These are phyloP conservation scores for Lepraria neglecta DNA, from an alignment of 495 filamentous ascomycete species.

Conservation along the genomic window DNA sequence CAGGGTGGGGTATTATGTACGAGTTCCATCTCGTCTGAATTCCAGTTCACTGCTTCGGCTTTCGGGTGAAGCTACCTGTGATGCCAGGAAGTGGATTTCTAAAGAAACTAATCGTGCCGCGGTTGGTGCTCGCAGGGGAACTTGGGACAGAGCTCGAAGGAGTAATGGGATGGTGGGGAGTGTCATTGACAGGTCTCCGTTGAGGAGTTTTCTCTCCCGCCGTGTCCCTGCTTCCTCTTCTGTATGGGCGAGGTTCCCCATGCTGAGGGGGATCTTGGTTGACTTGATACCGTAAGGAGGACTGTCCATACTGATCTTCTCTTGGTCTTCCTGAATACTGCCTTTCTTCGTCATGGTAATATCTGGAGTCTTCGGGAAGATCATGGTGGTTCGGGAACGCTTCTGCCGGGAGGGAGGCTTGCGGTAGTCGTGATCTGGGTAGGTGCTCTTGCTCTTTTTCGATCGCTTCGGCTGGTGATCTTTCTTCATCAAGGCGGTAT, in stretches of 20 bases:
- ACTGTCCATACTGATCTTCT: neutral
- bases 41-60: too few relatives aligned
- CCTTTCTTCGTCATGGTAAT: neutral
- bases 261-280: neutral
- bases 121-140: neutral
- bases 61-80: too few relatives aligned
- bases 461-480: neutral
- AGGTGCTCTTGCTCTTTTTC: neutral
- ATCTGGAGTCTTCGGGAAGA: neutral
- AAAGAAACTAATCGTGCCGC: neutral
- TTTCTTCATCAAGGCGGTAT: too few relatives aligned
- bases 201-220: neutral
- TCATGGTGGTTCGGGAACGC: too few relatives aligned
- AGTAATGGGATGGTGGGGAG: neutral
- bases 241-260: neutral
- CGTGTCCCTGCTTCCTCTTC: neutral
- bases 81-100: too few relatives aligned
- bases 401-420: neutral
- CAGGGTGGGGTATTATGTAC: too few relatives aligned
- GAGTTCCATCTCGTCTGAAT: too few relatives aligned
- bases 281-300: neutral
- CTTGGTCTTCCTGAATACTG: neutral
- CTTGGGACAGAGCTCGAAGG: neutral
- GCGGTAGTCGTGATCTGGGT: neutral
- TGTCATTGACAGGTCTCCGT: neutral